Evolutionary conservation across 2,329 filamentous ascomycete genomes (phyloP).

Genomic region (Epichloe glyceriae): DNA sequence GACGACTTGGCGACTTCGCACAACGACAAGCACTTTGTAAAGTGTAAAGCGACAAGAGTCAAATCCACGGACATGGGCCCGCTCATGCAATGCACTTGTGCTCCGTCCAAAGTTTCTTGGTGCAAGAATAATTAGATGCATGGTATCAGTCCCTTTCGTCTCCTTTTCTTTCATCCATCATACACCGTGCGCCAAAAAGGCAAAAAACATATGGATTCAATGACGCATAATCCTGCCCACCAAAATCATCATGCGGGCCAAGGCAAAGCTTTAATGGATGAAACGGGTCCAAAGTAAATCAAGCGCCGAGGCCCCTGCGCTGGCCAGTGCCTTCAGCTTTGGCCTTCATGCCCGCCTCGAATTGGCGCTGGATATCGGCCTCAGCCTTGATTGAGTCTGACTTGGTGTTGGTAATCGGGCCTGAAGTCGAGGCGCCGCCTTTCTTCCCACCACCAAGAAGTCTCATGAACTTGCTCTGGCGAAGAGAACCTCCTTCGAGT

Average conservation of each 20-base stretch:
- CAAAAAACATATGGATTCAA: background rate
- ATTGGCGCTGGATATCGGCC: conserved; percentile 43
- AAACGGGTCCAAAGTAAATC: conserved; percentile 7
- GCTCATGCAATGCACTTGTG: background rate
- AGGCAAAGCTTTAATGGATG: background rate
- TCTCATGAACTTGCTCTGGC: conserved; percentile 44
- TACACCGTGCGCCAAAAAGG: background rate
- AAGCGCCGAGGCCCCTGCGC: conserved; percentile 40
- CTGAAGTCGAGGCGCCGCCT: conserved; percentile 17
- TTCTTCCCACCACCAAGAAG: conserved; percentile 42
- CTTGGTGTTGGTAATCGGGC: conserved; percentile 14
- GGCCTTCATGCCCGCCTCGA: conserved; percentile 41
- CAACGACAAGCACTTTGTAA: no score
- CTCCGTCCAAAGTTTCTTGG: background rate
- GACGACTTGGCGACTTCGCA: no score
- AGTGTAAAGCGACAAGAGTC: no score
- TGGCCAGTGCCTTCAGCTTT: conserved; percentile 39
- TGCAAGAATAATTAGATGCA: background rate
- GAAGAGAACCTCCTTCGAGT: conserved; percentile 35
- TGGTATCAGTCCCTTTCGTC: background rate
- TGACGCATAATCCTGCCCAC: no score
- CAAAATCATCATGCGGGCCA: no score
- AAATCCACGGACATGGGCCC: no score
- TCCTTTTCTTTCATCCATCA: background rate
- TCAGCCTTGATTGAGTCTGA: conserved; percentile 29